Evolutionary conservation across 805 yeast genomes (phyloP), one percentile per base, ranked within the genome.

Genomic region (Teunomyces stri): DNA sequence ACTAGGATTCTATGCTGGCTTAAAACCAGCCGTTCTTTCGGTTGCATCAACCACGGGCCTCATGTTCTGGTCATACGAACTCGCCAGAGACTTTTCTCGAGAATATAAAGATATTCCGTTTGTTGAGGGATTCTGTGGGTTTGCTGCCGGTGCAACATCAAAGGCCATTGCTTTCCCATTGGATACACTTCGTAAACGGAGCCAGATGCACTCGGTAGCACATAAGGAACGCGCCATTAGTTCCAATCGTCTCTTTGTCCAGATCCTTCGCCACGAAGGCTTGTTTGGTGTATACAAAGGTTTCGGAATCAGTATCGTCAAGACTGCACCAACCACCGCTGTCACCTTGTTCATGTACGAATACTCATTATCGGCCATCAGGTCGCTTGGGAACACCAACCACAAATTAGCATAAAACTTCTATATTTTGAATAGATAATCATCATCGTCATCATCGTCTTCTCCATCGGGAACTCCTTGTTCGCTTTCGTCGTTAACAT

Each of bases 121-220:
- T 22, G 56, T 74, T 28, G 84, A 82, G 55, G 81, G 84, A 5
- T 48, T 78, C 30, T 79, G 92, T 61, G 86, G 96, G 39, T 69
- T 89, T 33, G 43, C 81, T 0, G 96, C 97, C 0, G 98, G 97
- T 0, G 72, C 81, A 0, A 54, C 81, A 2, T 79, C 96, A 10
- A 94, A 94, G 62, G 78, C 82, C 0, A 53, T 81, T 0, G 83
- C 89, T 0, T 94, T 89, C 64, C 99, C 99, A 0, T 62, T 94
- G 38, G 99, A 94, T 62, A 81, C 96, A 0, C 61, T 91, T 2
- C 73, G 97, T 18, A 82, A 89, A 58, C 70, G 96, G 33, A 65
- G 86, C 38, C 97, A 92, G 62, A 81, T 91, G 66, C 51, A 50
- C 30, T 48, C 49, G 39, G 42, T 52, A n/a, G 12, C 16, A 7